Conservation (phyloP, 441 rosid genomes). For the Arabidopsis lyrata region DNA sequence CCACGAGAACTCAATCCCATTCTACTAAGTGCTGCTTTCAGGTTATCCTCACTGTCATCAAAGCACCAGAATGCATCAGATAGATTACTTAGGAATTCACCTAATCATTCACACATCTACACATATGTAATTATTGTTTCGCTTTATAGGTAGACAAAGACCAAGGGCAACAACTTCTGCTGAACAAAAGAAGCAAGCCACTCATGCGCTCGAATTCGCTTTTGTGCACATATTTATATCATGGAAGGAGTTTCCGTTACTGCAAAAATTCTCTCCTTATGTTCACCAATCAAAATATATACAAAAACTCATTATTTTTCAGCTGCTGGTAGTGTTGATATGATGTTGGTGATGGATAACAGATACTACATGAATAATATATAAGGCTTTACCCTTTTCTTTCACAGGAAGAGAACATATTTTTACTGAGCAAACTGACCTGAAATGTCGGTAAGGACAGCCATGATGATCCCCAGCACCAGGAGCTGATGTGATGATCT, state of each 20-base stretch:
- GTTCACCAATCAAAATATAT: background rate
- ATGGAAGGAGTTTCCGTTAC: background rate
- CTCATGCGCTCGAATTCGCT: background rate
- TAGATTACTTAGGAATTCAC: slow-evolving; percentile 7
- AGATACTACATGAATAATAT: background rate
- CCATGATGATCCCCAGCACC: slow-evolving; percentile 93
- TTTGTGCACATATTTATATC: background rate
- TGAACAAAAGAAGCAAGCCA: slow-evolving; percentile 10
- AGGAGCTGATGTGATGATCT: slow-evolving; percentile 77
- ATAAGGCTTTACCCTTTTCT: background rate
- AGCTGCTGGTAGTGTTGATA: background rate
- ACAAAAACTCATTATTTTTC: background rate
- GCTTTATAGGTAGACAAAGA: background rate
- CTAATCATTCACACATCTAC: slow-evolving; percentile 12
- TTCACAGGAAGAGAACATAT: background rate
- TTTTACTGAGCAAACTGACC: slow-evolving; percentile 48
- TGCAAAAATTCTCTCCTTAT: background rate
- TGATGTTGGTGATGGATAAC: slow-evolving; percentile 4
- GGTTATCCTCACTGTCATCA: slow-evolving; percentile 75
- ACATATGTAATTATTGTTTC: background rate
- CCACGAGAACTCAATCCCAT: slow-evolving; percentile 80
- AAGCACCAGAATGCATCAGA: slow-evolving; percentile 19
- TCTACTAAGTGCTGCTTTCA: slow-evolving; percentile 82
- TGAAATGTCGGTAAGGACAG: slow-evolving; percentile 93
- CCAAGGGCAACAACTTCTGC: background rate